Evolutionary conservation across 176 grass and related monocot species (phyloP), one percentile per base, ranked within the genome.

Genomic region (Cocos nucifera): DNA sequence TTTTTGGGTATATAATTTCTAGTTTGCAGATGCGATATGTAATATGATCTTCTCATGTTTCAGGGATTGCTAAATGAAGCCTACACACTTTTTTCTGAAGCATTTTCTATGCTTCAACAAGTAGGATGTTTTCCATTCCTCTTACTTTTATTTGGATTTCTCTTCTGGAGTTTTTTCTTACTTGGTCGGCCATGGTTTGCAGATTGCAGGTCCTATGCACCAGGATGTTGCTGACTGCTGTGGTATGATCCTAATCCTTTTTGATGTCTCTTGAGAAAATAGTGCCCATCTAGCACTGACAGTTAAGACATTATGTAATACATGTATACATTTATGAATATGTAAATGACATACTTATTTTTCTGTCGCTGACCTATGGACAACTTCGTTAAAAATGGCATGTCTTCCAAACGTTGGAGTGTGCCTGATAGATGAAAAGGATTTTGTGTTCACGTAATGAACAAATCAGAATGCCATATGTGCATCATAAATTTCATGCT

Each of bases 191-290:
- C 19, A 44, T 60, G 29, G 28, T 68, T 72, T 70, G 69, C 77
- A 98, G 93, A 83, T 92, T 61, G 92, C 85, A 35, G 93, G 93
- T 29, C 93, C 93, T 69, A 86, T 98, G 84, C 93, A 98, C 79
- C 87, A 69, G 77, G 93, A 98, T 81, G 84, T 89, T 39, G 87
- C 93, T 52, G 89, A 80, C 60, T 98, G 93, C 78, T 91, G 93
- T 66, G 87, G 93, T 92, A 88, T 77, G 35, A 8, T 56, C 12
- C 18, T 51, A 61, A 80, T 60, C 55, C 65, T 79, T 53, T 55
- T 14, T 17, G 39, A n/a, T 50, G 17, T 51, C 1, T 35, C 30
- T 35, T 9, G 30, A 35, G 30, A 35, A 32, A 35, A 35, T 35
- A 7, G 8, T 35, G 30, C 30, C 30, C 9, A 35, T 35, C 30